Evolutionary conservation across 2,329 filamentous ascomycete species (phyloP), one percentile per base, ranked within the genome.

Genomic region (Aspergillus pseudotamarii): DNA sequence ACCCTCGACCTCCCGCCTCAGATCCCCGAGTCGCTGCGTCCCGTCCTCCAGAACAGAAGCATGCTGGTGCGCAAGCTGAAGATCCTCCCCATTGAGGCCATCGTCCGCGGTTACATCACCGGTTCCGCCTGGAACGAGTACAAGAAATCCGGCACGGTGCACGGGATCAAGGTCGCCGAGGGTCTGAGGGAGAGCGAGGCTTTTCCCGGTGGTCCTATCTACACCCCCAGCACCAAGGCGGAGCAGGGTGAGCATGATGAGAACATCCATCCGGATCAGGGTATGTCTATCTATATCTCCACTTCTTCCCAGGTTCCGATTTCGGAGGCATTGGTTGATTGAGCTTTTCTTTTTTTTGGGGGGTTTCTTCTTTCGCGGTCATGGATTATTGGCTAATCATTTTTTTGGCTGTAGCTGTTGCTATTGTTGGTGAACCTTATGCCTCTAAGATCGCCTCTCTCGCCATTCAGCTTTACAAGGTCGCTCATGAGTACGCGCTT

Each of bases 71-170:
- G 89, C 65, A 88, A 87, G 67, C 84, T 93, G 62, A 86, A 89
- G 71, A 87, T 95, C 66, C 87, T 96, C 63, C 91, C 91, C 28
- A 84, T 96, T 66, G 91, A 94, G 79, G 91, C 89, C 50, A 94
- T 94, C 66, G 91, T 96, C n/a, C 88, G 93, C 62, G 93, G 93
- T 69, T 96, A 96, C 81, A 88, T 97, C 75, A 93, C 93, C 6
- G 93, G 93, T 50, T 91, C 88, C 53, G 93, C 91, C 0, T 96
- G 92, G 90, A 84, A 84, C 45, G 93, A 96, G 81, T 92, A 95
- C 81, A 81, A 87, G 74, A 84, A 85, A 68, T 83, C 80, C 23
- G 91, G 91, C 58, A 96, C 92, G 1, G 90, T 96, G 19, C 92
- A 96, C 78, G 92, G 92, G 26, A 89, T 94, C 68, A 74, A 84